These are phyloP conservation scores for Plenodomus tracheiphilus DNA, from an alignment of 2,329 filamentous ascomycete genomes.

Conservation along the genomic window DNA sequence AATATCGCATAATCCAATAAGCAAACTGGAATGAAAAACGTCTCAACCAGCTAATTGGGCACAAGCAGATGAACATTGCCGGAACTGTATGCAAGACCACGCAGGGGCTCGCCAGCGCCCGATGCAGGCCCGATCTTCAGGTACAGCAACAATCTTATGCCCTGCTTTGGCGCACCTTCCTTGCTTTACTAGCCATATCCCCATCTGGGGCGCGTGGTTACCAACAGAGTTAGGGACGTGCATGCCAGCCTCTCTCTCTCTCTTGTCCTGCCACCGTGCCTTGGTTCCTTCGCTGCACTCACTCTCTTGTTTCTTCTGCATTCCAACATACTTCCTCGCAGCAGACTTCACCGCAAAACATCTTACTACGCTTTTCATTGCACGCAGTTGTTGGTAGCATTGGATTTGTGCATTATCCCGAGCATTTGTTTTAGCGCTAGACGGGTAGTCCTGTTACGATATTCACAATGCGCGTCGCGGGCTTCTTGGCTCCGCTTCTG, in stretches of 20 bases:
- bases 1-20: background rate
- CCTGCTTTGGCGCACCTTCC: slow-evolving; percentile 17
- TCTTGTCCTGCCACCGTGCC: background rate
- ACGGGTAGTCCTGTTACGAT: slow-evolving; percentile 1
- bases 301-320: background rate
- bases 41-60: background rate
- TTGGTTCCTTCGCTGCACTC: no score
- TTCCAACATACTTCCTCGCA: background rate
- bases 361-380: background rate
- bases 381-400: background rate
- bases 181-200: slow-evolving; percentile 1
- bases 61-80: background rate
- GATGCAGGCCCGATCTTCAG: slow-evolving; percentile 13
- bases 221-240: slow-evolving; percentile 12
- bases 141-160: slow-evolving; percentile 4
- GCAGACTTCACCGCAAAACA: slow-evolving; percentile 1
- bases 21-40: background rate
- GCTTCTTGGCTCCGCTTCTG: slow-evolving; percentile 33
- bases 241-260: slow-evolving; percentile 9
- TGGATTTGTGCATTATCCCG: background rate
- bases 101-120: background rate
- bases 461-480: slow-evolving; percentile 34
- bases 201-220: slow-evolving; percentile 5
- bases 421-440: slow-evolving; percentile 2
- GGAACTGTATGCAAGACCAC: background rate